Evolutionary conservation across 441 rosid genomes (phyloP), one percentile per base, ranked within the genome.

Genomic region (Populus hybrid): DNA sequence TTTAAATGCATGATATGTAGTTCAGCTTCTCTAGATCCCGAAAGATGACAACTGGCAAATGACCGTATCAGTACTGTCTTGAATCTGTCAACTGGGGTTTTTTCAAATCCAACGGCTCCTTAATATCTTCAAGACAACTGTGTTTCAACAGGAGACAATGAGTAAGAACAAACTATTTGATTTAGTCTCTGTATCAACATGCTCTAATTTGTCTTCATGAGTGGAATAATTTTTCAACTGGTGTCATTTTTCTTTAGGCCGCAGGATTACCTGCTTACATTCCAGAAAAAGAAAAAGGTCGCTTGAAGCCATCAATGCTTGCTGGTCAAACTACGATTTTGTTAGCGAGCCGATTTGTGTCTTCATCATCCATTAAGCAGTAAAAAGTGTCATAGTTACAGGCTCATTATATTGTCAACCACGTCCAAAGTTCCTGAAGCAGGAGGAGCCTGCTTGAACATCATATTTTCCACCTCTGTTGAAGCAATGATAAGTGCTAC

Each of bases 341-440:
- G 69, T 16, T 9, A 16, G 34, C n/a, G 7, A 67, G n/a, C 40
- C 10, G 11, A 12, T 32, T 2, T 67, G 23, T 7, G 24, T 59
- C 70, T 67, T 67, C 36, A 67, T 67, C 70, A 11, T 10, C 5
- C 35, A 35, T 14, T 21, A 8, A 63, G 69, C 10, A 46, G 38
- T 14, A 42, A 42, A 34, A 23, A 12, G 23, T 19, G 32, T 16
- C 66, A 68, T 32, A 14, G 73, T 68, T 69, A 34, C 46, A 32
- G 24, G 46, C 67, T 68, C 72, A 69, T 76, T 3, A 76, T 76
- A 53, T 18, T 69, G 73, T 76, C 79, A 76, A 69, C 79, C 79
- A 76, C 79, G 79, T 69, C 72, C 35, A 21, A 10, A 68, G 34
- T 68, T 53, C 16, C 28, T 50, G 32, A 11, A 28, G 6, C n/a